These are phyloP conservation scores for Andrographis paniculata DNA, from an alignment of 305 asterid genomes.

Conservation along the genomic window DNA sequence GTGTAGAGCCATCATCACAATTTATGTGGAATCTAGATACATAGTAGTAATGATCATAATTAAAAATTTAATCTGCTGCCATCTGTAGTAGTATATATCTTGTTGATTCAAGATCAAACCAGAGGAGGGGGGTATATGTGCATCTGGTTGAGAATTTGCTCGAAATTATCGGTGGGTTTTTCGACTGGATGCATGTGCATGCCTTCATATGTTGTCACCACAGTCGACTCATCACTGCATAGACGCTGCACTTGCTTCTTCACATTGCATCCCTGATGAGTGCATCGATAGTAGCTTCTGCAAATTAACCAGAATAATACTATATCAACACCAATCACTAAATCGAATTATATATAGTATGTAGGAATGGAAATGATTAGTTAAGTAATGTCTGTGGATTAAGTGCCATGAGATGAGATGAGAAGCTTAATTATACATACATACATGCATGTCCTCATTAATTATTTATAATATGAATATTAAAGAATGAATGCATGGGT, in stretches of 20 bases:
- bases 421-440: too few species aligned
- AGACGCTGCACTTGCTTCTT: constrained; percentile 66
- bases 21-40: too few species aligned
- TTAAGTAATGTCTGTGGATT: too few species aligned
- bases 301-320: neutral
- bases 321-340: too few species aligned
- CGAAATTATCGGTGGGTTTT: constrained; percentile 39
- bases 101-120: constrained; percentile 1
- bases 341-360: too few species aligned
- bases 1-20: too few species aligned
- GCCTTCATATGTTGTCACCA: constrained; percentile 62
- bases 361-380: neutral
- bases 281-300: constrained; percentile 62
- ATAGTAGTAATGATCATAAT: too few species aligned
- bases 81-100: neutral
- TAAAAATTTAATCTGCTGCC: too few species aligned
- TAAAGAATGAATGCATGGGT: too few species aligned
- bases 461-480: too few species aligned
- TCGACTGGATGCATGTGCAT: constrained; percentile 41
- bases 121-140: constrained; percentile 38
- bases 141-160: constrained; percentile 56
- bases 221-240: constrained; percentile 39
- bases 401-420: too few species aligned
- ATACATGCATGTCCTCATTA: too few species aligned
- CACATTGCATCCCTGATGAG: constrained; percentile 45